Evolutionary conservation across 441 rosid genomes (phyloP).

Genomic region (Flueggea neowawraea): DNA sequence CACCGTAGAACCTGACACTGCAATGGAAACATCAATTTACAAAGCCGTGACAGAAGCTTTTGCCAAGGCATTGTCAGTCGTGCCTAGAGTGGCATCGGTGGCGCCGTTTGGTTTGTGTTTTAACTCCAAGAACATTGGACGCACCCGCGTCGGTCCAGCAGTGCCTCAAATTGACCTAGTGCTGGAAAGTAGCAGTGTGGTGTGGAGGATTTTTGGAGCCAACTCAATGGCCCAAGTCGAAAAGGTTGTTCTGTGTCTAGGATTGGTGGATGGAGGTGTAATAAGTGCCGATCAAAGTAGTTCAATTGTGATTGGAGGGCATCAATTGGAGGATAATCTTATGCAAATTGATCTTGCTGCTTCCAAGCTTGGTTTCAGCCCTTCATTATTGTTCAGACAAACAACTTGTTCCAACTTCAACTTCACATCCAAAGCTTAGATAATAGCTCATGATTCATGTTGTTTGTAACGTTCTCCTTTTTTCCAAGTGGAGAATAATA

Average conservation of each 20-base stretch:
- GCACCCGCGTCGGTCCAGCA: constrained; percentile 48
- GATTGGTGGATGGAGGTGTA: constrained; percentile 57
- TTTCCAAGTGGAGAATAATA: too few species aligned
- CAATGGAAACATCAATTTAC: constrained; percentile 42
- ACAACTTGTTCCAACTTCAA: constrained; percentile 63
- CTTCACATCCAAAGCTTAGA: constrained; percentile 35
- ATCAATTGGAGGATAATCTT: constrained; percentile 46
- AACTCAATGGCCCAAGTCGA: constrained; percentile 52
- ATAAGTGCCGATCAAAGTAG: constrained; percentile 23
- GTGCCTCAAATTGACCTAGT: constrained; percentile 49
- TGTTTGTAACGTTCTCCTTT: too few species aligned
- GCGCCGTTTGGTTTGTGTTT: constrained; percentile 51
- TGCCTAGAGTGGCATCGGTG: constrained; percentile 31
- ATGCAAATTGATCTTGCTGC: constrained; percentile 48
- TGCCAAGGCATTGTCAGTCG: constrained; percentile 18
- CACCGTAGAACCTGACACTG: constrained; percentile 56
- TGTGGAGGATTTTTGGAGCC: constrained; percentile 50
- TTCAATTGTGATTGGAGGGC: constrained; percentile 59
- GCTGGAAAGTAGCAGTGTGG: constrained; percentile 29
- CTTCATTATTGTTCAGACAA: constrained; percentile 36
- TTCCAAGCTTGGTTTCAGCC: constrained; percentile 53
- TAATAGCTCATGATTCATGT: too few species aligned
- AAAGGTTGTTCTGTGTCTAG: constrained; percentile 44
- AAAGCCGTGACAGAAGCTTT: constrained; percentile 35
- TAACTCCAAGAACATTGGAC: constrained; percentile 19